A percentile compares a stretch with the other conserved stretches of the same genome.
Conservation (phyloP, 1,284 basidiomycete species). For the Erythrobasidium hasegawianum region DNA sequence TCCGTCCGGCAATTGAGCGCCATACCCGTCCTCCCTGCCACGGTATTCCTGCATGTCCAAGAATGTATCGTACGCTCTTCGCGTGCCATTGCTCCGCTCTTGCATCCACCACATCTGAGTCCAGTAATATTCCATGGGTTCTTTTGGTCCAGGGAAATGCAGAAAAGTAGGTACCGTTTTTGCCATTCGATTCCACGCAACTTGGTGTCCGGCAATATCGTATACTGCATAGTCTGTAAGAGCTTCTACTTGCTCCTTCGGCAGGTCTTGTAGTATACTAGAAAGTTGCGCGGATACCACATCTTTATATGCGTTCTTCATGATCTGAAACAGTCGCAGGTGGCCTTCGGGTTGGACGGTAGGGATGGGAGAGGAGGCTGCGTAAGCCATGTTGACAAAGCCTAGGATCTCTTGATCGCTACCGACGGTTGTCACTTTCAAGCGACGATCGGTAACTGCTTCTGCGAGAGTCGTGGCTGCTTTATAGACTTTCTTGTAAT, state of each 20-base stretch:
- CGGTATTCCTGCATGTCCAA: no score
- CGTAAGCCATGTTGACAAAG: conserved; percentile 16
- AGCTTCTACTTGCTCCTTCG: no score
- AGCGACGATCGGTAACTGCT: background rate
- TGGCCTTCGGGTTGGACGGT: conserved; percentile 14
- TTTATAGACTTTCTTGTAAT: background rate
- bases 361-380: background rate
- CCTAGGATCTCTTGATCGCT: conserved; percentile 29
- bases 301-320: conserved; percentile 22
- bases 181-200: conserved; percentile 19
- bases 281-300: background rate
- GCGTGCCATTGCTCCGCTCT: background rate
- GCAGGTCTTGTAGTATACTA: no score
- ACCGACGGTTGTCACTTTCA: conserved; percentile 15
- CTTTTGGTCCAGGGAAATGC: conserved; percentile 19
- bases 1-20: no score
- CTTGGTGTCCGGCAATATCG: no score
- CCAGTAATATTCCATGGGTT: conserved; percentile 17
- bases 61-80: no score
- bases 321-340: conserved; percentile 18
- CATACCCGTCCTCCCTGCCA: no score
- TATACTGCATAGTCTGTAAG: no score
- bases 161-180: conserved; percentile 13
- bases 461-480: no score
- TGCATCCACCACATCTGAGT: conserved; percentile 22